Evolutionary conservation across 2,329 filamentous ascomycete species (phyloP), one percentile per base, ranked within the genome.

Genomic region (Botrytis deweyae): DNA sequence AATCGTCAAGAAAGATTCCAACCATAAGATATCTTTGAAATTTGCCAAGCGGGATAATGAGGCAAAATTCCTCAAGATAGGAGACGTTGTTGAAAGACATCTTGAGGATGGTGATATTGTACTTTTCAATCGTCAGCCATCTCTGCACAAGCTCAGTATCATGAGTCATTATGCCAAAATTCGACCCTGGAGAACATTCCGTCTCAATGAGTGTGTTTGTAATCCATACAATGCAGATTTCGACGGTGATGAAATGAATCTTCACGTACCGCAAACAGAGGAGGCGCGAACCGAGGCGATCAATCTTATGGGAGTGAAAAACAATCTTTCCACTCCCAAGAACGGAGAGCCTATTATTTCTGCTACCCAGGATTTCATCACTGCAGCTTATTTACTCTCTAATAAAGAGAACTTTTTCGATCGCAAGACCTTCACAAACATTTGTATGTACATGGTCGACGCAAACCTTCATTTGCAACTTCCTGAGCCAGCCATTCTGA

Each of bases 361-460:
- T 29, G 95, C 96, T n/a, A 99, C 97, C 44, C 96, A 99, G 80
- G 96, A 99, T 86, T 99, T 99, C 84, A 98, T 99, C 79, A 98
- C 95, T 40, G 95, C 95, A 6, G 93, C 96, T 0, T 99, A 94
- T 81, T 85, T 98, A 6, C 86, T 98, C 40, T 97, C 94, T 79
- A 93, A 91, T 82, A 98, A 98, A 81, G 95, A 98, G 81, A 89
- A 91, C 73, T 98, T 99, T 83, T 97, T 93, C 80, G 94, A 97
- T 79, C 90, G 95, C 70, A 92, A 92, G 78, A 91, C 92, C 0
- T 99, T 99, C 80, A 91, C 92, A 3, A 95, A 97, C 78, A 89
- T 98, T 61, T 97, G 95, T 81, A 92, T 93, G 82, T 96, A 95
- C 83, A 99, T 99, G 96, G 91, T 98, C 80, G 91, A 95, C 69